These are phyloP conservation scores for Penicillium sp. DNA, from an alignment of 2,329 filamentous ascomycete species.

Conservation along the genomic window DNA sequence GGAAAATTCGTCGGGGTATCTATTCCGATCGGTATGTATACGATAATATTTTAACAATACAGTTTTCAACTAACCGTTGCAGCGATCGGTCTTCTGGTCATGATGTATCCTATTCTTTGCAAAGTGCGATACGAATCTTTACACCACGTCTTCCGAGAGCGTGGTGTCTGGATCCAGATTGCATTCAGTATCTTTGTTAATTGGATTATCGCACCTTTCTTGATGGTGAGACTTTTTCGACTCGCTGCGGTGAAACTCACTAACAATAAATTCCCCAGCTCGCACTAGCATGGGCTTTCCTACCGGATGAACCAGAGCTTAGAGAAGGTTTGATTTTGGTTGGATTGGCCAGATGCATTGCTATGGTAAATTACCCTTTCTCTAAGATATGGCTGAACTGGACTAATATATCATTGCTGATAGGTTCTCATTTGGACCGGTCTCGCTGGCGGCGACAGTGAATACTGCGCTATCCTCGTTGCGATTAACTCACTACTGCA, in stretches of 20 bases:
- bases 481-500: slow-evolving; percentile 73
- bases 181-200: slow-evolving; percentile 73
- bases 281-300: slow-evolving; percentile 51
- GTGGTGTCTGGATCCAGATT: slow-evolving; percentile 74
- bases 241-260: background rate
- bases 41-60: slow-evolving; percentile 18
- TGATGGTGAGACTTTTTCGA: slow-evolving; percentile 61
- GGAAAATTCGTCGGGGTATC: slow-evolving; percentile 72
- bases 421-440: slow-evolving; percentile 72
- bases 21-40: slow-evolving; percentile 58
- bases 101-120: slow-evolving; percentile 94
- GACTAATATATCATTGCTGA: background rate
- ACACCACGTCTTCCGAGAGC: slow-evolving; percentile 62
- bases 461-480: slow-evolving; percentile 81
- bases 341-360: slow-evolving; percentile 80
- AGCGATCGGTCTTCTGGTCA: slow-evolving; percentile 79
- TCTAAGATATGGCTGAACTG: slow-evolving; percentile 3
- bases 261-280: slow-evolving; percentile 39
- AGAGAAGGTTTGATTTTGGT: slow-evolving; percentile 73
- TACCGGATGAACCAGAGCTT: slow-evolving; percentile 51
- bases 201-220: slow-evolving; percentile 77
- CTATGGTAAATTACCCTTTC: slow-evolving; percentile 61
- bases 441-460: slow-evolving; percentile 70
- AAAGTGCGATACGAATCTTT: slow-evolving; percentile 78
- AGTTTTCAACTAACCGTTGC: background rate